A percentile compares a stretch with the other conserved stretches of the same genome.
phyloP scores from a whole-genome alignment of 192 early-diverging fungal genomes.

The Coemansia sp. region DNA sequence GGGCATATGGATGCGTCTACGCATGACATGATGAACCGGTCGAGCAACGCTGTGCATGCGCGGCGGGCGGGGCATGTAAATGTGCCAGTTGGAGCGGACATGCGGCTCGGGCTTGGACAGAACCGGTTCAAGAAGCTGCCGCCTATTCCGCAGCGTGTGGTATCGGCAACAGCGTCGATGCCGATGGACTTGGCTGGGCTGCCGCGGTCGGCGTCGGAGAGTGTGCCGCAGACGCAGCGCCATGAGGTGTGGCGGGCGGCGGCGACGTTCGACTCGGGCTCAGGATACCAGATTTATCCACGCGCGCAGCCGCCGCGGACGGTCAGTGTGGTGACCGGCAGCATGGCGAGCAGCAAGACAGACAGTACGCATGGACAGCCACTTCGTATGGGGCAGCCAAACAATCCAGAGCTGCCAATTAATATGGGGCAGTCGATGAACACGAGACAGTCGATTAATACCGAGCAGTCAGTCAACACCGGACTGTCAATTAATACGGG shows the following conservation, averaged over 20 bases:
- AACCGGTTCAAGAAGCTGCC: conserved; percentile 12
- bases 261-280: neutral
- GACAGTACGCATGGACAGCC: neutral
- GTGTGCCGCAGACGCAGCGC: neutral
- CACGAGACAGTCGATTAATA: neutral
- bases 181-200: neutral
- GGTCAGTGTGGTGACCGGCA: neutral
- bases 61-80: conserved; percentile 22
- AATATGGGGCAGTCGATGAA: neutral
- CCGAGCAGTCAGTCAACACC: neutral
- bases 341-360: conserved; percentile 4
- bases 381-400: neutral
- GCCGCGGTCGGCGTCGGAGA: neutral
- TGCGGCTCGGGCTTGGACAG: neutral
- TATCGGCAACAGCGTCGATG: conserved; percentile 6
- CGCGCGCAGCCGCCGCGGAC: neutral
- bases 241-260: neutral
- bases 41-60: conserved; percentile 31
- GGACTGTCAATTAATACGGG: neutral
- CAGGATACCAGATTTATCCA: conserved; percentile 1
- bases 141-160: conserved; percentile 13
- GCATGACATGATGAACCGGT: conserved; percentile 30
- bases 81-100: neutral
- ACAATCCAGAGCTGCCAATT: neutral
- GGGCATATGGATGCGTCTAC: conserved; percentile 11